These are phyloP conservation scores for Starmerella davenportii DNA, from an alignment of 805 yeast genomes.

Conservation along the genomic window DNA sequence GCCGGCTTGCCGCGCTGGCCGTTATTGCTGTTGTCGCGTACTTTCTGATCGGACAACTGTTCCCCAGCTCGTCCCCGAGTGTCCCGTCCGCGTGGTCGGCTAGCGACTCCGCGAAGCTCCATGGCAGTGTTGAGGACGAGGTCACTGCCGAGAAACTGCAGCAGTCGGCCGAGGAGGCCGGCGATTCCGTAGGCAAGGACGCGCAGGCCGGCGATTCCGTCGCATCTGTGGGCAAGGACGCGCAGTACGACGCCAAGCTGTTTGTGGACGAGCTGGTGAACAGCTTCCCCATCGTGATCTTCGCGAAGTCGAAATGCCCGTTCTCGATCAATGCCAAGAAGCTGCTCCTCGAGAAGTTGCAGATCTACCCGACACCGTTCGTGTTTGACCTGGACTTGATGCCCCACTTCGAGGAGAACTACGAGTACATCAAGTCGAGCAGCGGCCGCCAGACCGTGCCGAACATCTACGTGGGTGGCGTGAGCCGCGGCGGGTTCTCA, in stretches of 20 bases:
- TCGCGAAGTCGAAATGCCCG: slow-evolving; percentile 50
- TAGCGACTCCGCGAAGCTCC: too few species aligned
- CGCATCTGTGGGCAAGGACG: too few species aligned
- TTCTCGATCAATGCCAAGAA: slow-evolving; percentile 55
- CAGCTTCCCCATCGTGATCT: slow-evolving; percentile 23
- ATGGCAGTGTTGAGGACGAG: too few species aligned
- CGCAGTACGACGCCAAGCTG: slow-evolving; percentile 10
- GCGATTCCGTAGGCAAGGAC: too few species aligned
- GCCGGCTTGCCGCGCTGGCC: too few species aligned
- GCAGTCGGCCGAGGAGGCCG: too few species aligned
- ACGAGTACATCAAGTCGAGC: slow-evolving; percentile 43
- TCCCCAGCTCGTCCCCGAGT: too few species aligned
- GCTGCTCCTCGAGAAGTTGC: slow-evolving; percentile 43
- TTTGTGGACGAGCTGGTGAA: slow-evolving; percentile 3
- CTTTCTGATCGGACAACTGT: too few species aligned
- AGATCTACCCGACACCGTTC: slow-evolving; percentile 50
- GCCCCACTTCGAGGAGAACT: slow-evolving; percentile 56
- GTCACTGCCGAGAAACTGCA: too few species aligned
- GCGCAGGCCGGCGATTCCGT: too few species aligned
- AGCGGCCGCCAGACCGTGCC: slow-evolving; percentile 85
- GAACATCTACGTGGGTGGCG: slow-evolving; percentile 56
- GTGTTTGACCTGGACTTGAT: slow-evolving; percentile 74
- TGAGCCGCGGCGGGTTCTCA: slow-evolving; percentile 76
- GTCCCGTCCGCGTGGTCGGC: too few species aligned
- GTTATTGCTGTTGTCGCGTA: too few species aligned